Evolutionary conservation across 768 basidiomycete species (phyloP), one percentile per base, ranked within the genome.

Genomic region (Tricholoma hemisulphureum): DNA sequence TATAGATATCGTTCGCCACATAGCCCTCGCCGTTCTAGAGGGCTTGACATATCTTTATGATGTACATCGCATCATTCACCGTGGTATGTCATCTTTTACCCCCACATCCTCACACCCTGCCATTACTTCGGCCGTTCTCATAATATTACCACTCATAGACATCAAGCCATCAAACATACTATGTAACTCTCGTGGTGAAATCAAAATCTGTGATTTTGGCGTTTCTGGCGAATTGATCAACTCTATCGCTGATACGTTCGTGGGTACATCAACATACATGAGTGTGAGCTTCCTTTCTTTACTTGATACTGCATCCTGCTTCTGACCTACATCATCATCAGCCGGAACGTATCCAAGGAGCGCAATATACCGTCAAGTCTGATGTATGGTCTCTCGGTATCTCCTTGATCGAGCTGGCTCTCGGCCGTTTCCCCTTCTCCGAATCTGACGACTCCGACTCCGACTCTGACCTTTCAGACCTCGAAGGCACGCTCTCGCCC

Each of bases 381-480:
- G 97, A 99, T 66, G 96, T 98, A 4, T 99, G 97, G 97, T 98
- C 96, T 0, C 83, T 98, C 43, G 97, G 97, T 28, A 94, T 99
- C 68, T 92, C 95, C 7, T 80, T 99, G 49, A 95, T 98, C 71
- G 97, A 99, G 75, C 86, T 99, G 39, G 97, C 95, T 0, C 84
- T 96, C 29, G 97, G 96, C 14, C 89, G 94, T 34, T 99, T 99
- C 82, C 97, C 97, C 21, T 99, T 98, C 76, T 87, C 93, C 43
- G 89, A 93, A 67, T 87, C 87, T 2, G 77, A 80, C 35, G 84
- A 85, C 13, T 88, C 88, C 68, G 91, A 85, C 13, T 88, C 88
- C 68, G 91, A 90, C 65, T 89, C 87, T 29, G 88, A 89, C 66
- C 77, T 89, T 54, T 89, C 89, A 18, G 91, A 93, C 65, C 80